phyloP scores from a whole-genome alignment of 2,329 filamentous ascomycete species.

The Aureobasidium sp. region DNA sequence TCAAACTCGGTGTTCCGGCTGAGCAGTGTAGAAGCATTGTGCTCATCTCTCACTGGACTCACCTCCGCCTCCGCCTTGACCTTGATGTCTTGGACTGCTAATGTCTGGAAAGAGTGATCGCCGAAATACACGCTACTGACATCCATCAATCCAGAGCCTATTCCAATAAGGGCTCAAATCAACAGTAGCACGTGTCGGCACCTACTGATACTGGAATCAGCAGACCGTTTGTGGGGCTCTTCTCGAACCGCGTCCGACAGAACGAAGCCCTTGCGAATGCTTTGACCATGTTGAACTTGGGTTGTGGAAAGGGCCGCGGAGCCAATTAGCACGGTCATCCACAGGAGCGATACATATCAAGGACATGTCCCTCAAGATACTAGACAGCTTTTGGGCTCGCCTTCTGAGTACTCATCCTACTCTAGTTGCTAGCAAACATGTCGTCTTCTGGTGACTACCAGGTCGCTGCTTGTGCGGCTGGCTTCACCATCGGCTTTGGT shows the following conservation, averaged over 20 bases:
- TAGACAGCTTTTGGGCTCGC: not conserved
- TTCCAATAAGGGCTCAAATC: not conserved
- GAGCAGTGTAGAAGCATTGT: not conserved
- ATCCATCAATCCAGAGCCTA: not conserved
- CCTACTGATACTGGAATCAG: not conserved
- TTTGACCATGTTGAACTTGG: not conserved
- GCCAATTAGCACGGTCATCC: not conserved
- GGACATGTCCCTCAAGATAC: not conserved
- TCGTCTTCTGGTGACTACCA: conserved; percentile 21
- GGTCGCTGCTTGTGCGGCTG: conserved; percentile 25
- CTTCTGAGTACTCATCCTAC: not conserved
- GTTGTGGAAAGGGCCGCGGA: not conserved
- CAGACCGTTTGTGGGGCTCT: not conserved
- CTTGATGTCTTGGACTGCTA: not conserved
- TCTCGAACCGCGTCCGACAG: not conserved
- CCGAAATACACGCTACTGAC: not conserved
- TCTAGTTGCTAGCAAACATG: not conserved
- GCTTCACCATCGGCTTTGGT: conserved; percentile 48
- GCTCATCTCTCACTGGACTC: not conserved
- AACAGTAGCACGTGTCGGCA: not conserved
- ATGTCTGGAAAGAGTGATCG: not conserved
- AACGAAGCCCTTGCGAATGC: not conserved
- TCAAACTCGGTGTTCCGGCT: not conserved
- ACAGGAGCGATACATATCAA: not conserved
- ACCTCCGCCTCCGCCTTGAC: not conserved